Conservation (phyloP, 257 asterid genomes). For the Salvia rosmarinus region DNA sequence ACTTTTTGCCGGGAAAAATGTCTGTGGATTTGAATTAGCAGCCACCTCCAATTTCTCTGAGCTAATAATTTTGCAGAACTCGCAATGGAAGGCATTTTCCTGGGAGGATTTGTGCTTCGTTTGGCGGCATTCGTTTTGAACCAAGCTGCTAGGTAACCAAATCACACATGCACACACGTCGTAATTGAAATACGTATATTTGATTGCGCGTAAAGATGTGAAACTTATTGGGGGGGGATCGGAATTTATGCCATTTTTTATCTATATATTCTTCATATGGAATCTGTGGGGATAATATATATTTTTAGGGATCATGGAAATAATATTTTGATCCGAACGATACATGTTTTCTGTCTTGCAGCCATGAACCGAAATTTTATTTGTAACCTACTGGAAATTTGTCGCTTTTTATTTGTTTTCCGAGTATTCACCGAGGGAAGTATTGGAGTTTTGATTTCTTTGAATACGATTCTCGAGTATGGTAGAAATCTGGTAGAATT, state of each 20-base stretch:
- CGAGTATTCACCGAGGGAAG: slow-evolving; percentile 34
- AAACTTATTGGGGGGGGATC: neutral
- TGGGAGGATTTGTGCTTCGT: slow-evolving; percentile 31
- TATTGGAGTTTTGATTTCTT: slow-evolving; percentile 34
- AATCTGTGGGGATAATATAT: neutral
- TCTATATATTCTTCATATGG: neutral
- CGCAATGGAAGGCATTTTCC: slow-evolving; percentile 27
- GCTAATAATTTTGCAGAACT: slow-evolving; percentile 12
- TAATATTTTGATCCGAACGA: slow-evolving; percentile 28
- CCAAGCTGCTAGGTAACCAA: slow-evolving; percentile 37
- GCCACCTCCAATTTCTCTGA: slow-evolving; percentile 7
- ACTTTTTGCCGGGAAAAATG: slow-evolving; percentile 30
- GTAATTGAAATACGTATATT: neutral
- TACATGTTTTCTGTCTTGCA: slow-evolving; percentile 16
- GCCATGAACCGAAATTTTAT: slow-evolving; percentile 34
- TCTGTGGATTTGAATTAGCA: slow-evolving; percentile 32
- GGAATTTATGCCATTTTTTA: slow-evolving; percentile 1
- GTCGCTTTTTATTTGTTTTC: neutral
- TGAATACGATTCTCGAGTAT: slow-evolving; percentile 31
- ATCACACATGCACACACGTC: slow-evolving; percentile 34
- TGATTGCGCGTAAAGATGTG: neutral
- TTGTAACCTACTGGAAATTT: slow-evolving; percentile 22
- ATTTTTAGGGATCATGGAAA: slow-evolving; percentile 23
- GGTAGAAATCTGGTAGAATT: slow-evolving; percentile 28
- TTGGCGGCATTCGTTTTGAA: neutral